These are phyloP conservation scores for Sphagnum contortum DNA, from an alignment of 225 moss, liverwort and hornwort genomes.

Conservation along the genomic window DNA sequence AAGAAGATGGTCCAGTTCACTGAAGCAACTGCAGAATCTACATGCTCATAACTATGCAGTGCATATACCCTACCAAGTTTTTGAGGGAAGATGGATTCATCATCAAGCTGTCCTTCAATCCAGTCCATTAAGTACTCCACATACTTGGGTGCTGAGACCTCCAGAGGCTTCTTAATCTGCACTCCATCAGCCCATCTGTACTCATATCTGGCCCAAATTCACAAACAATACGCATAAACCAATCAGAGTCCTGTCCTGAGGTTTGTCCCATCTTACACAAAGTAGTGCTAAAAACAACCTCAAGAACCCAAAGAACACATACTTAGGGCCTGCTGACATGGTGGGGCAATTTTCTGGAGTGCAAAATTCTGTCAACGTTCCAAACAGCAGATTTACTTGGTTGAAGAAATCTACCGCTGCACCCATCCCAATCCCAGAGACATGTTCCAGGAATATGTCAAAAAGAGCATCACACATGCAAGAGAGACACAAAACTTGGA, in stretches of 20 bases:
- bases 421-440: constrained; percentile 7
- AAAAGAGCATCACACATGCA: not conserved
- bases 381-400: constrained; percentile 94
- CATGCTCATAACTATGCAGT: too few relatives aligned
- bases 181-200: constrained; percentile 99
- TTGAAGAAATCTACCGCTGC: constrained; percentile 99
- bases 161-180: constrained; percentile 91
- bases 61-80: constrained; percentile 54
- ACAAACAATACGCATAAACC: too few relatives aligned
- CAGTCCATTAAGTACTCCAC: constrained; percentile 99
- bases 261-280: too few relatives aligned
- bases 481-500: too few relatives aligned
- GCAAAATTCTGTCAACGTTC: constrained; percentile 97
- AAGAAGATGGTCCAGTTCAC: too few relatives aligned
- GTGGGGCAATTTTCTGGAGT: constrained; percentile 93
- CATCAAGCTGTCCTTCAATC: constrained; percentile 98
- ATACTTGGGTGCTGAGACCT: constrained; percentile 95
- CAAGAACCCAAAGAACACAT: constrained; percentile 10
- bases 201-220: constrained; percentile 49
- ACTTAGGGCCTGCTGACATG: constrained; percentile 99
- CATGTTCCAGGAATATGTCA: not conserved
- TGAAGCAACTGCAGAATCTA: too few relatives aligned
- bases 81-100: constrained; percentile 93
- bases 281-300: too few relatives aligned
- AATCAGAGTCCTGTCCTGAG: too few relatives aligned